Conservation (phyloP, 257 asterid genomes). For the Echites panduratus region DNA sequence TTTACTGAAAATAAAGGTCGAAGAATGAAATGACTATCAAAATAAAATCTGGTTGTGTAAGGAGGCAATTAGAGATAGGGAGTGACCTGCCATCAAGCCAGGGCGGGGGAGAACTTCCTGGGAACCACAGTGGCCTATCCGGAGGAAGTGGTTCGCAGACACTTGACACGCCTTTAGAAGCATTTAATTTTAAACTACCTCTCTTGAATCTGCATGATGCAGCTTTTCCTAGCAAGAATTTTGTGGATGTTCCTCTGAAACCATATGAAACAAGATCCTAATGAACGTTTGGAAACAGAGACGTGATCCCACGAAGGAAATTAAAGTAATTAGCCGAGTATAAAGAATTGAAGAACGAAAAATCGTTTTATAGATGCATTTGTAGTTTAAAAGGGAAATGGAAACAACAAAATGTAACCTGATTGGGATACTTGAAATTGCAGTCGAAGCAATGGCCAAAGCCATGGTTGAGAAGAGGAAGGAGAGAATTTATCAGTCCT, state of each 20-base stretch:
- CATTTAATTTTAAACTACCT: constrained; percentile 37
- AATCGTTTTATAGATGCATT: no score
- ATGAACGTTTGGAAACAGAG: neutral
- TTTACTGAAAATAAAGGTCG: no score
- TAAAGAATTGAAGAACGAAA: neutral
- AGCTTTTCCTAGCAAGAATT: constrained; percentile 17
- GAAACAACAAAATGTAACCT: constrained; percentile 30
- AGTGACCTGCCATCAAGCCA: constrained; percentile 87
- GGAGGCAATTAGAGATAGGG: neutral
- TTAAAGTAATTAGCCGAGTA: neutral
- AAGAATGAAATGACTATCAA: no score
- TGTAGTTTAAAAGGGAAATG: no score
- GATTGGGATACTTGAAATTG: constrained; percentile 40
- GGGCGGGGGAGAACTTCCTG: constrained; percentile 79
- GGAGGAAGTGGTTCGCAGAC: constrained; percentile 85
- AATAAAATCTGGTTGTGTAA: no score
- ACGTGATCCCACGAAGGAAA: no score
- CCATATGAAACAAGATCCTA: neutral
- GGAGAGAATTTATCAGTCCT: neutral
- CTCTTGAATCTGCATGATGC: constrained; percentile 14
- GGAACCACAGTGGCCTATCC: constrained; percentile 88
- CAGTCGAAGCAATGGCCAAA: constrained; percentile 43
- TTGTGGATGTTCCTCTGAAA: constrained; percentile 29
- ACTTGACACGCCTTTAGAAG: constrained; percentile 69
- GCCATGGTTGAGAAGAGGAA: constrained; percentile 33